These are phyloP conservation scores for Musa acuminata DNA, from an alignment of 176 grass and related monocot genomes.

Conservation along the genomic window DNA sequence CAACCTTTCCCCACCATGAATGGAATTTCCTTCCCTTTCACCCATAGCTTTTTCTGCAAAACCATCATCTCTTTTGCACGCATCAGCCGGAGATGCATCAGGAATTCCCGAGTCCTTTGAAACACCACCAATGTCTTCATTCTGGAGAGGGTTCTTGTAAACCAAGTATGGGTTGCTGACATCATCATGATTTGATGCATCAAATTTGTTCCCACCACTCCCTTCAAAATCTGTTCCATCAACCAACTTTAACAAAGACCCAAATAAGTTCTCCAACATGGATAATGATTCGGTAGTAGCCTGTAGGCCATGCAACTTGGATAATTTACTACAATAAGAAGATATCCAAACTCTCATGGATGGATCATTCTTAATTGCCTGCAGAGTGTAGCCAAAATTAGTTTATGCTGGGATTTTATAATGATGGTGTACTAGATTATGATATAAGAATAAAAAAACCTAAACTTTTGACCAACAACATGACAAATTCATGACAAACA, in stretches of 20 bases:
- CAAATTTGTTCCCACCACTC: constrained; percentile 12
- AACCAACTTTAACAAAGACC: constrained; percentile 50
- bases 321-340: constrained; percentile 57
- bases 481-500: too few species aligned
- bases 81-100: constrained; percentile 24
- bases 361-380: constrained; percentile 59
- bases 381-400: constrained; percentile 25
- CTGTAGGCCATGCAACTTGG: constrained; percentile 33
- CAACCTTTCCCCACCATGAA: constrained; percentile 16
- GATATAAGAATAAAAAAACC: background rate
- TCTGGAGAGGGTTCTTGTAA: background rate
- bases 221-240: constrained; percentile 37
- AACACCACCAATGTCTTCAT: background rate
- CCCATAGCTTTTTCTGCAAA: constrained; percentile 20
- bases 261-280: constrained; percentile 58
- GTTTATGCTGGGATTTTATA: constrained; percentile 1
- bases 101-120: constrained; percentile 15
- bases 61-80: constrained; percentile 14
- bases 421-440: background rate
- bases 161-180: background rate
- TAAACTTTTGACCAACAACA: background rate
- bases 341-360: constrained; percentile 70
- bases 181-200: constrained; percentile 13
- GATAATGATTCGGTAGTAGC: constrained; percentile 59
- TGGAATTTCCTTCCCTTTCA: constrained; percentile 5